Evolutionary conservation across 345 rosid genomes (phyloP).

Genomic region (Streptanthus diversifolius): DNA sequence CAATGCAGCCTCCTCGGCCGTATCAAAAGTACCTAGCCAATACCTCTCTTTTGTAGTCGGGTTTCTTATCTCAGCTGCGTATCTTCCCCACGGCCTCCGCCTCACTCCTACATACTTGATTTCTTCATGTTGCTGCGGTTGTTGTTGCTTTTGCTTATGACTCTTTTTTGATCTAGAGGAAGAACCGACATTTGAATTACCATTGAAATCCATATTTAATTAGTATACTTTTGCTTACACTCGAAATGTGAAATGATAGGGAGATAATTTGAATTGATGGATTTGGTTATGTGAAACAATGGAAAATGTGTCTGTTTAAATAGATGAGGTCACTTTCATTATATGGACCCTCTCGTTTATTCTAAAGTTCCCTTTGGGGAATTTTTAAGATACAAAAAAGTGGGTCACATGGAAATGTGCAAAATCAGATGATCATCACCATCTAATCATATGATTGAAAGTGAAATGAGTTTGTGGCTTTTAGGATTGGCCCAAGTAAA

Average conservation of each 20-base stretch:
- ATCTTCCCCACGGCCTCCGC: slow-evolving; percentile 93
- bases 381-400: slow-evolving; percentile 19
- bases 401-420: slow-evolving; percentile 41
- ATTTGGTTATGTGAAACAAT: slow-evolving; percentile 14
- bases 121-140: slow-evolving; percentile 36
- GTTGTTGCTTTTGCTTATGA: slow-evolving; percentile 21
- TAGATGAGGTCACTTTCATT: slow-evolving; percentile 14
- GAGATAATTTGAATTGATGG: slow-evolving; percentile 3
- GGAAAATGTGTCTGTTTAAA: slow-evolving; percentile 18
- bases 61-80: slow-evolving; percentile 93
- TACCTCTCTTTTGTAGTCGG: slow-evolving; percentile 88
- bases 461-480: slow-evolving; percentile 30
- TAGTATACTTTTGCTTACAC: slow-evolving; percentile 2
- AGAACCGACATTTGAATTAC: slow-evolving; percentile 38
- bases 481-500: slow-evolving; percentile 31
- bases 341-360: slow-evolving; percentile 9
- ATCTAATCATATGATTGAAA: slow-evolving; percentile 36
- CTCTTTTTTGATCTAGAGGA: slow-evolving; percentile 59
- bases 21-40: slow-evolving; percentile 92
- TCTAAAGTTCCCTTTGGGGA: slow-evolving; percentile 15
- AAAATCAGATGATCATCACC: slow-evolving; percentile 40
- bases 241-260: background rate
- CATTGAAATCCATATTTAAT: slow-evolving; percentile 23
- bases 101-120: slow-evolving; percentile 83
- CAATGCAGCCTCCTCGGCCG: slow-evolving; percentile 86